Base-by-base conservation (phyloP, 345 rosid genomes). In the Geranium rotundifolium region DNA sequence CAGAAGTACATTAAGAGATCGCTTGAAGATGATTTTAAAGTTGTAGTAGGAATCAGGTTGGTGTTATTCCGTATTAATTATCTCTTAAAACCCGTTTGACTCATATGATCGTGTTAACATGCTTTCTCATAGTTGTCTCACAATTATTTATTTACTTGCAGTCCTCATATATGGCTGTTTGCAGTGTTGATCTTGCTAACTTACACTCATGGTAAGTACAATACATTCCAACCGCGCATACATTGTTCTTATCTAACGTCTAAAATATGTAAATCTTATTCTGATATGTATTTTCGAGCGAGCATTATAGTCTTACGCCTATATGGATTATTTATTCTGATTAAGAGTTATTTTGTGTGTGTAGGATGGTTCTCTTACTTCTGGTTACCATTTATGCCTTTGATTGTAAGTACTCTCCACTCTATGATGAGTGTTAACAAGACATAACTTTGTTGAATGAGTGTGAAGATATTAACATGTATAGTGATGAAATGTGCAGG, bases 361-460 rank as follows among this genome's bases (percentile, higher is more conserved):
- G 63, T 80, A 95, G 97, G 97, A 73, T 82, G 77, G 85, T 29
- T 57, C 60, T 73, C 97, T 13, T 80, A 86, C 65, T 72, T 80
- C 0, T 95, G 99, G 99, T 60, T 90, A 31, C 99, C 99, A 4
- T 84, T 90, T 65, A 19, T 88, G 64, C 93, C 99, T 19, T 69
- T 95, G 63, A 0, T 87, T 74, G 99, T 95, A 86, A 93, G 97
- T 58, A 61, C 57, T 0, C 27, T 23, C 27, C 27, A 23, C 27
- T 23, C 27, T 23, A 23, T 23, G 2, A 23, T 23, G 27, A 23
- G 27, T 34, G 10, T 4, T 34, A 34, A 5, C 4, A 4, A 1
- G 7, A 34, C 6, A 34, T 34, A 34, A 34, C 6, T 34, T 8
- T 8, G 41, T 4, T 34, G 6, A 5, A 4, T 34, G 41, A 4